A percentile compares a stretch with the other conserved stretches of the same genome.
These are phyloP conservation scores for Verticillium alfalfae DNA, from an alignment of 2,329 filamentous ascomycete genomes.

Conservation along the genomic window DNA sequence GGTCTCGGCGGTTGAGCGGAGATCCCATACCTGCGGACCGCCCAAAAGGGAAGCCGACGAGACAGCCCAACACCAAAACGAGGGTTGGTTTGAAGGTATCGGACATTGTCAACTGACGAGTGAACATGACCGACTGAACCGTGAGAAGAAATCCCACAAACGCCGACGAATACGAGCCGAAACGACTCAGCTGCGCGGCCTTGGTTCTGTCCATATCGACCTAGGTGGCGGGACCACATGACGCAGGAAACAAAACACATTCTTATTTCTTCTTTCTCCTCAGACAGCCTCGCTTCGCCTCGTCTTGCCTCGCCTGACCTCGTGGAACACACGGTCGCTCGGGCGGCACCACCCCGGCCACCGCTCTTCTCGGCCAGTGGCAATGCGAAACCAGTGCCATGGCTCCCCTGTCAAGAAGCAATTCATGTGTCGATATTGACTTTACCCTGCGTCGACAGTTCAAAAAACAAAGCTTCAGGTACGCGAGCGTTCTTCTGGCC, in stretches of 20 bases:
- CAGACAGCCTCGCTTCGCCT: background rate
- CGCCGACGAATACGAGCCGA: too few species aligned
- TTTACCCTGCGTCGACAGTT: slow-evolving; percentile 72
- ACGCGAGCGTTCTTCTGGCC: slow-evolving; percentile 11
- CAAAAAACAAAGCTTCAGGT: slow-evolving; percentile 70
- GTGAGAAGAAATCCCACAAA: too few species aligned
- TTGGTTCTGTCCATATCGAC: too few species aligned
- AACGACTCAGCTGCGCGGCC: too few species aligned
- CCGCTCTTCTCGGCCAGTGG: background rate
- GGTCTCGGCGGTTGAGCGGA: background rate
- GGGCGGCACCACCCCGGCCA: background rate
- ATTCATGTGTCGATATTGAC: slow-evolving; percentile 59
- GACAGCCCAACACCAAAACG: background rate
- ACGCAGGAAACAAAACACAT: background rate
- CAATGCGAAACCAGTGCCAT: slow-evolving; percentile 18
- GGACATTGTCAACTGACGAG: too few species aligned
- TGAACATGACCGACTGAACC: too few species aligned
- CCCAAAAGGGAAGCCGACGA: background rate
- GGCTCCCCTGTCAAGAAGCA: slow-evolving; percentile 35
- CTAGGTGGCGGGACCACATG: background rate
- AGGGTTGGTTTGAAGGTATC: too few species aligned
- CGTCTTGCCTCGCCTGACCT: background rate
- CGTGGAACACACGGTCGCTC: background rate
- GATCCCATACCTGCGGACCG: background rate
- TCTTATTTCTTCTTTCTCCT: background rate